phyloP scores from a whole-genome alignment of 164 flowering plant genomes.

The Aristolochia fimbriata region DNA sequence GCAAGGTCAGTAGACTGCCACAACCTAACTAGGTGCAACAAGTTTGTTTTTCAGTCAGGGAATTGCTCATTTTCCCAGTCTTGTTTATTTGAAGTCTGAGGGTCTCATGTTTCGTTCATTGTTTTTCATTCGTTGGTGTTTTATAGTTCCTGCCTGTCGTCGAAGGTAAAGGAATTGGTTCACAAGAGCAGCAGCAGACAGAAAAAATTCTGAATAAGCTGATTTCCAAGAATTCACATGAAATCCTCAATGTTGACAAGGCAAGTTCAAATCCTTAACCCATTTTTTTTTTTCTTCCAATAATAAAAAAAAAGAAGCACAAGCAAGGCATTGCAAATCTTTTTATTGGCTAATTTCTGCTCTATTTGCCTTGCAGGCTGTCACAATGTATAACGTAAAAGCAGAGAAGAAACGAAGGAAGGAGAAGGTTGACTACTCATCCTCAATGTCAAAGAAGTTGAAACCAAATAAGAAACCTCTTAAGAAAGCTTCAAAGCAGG shows the following conservation, averaged over 20 bases:
- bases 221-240: conserved; percentile 69
- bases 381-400: conserved; percentile 28
- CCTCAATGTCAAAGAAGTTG: conserved; percentile 41
- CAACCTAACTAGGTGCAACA: background rate
- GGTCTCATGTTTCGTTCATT: conserved; percentile 1
- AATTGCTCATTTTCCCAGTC: background rate
- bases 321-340: background rate
- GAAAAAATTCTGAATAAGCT: conserved; percentile 75
- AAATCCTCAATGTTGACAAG: conserved; percentile 72
- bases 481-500: conserved; percentile 31
- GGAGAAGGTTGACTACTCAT: conserved; percentile 22
- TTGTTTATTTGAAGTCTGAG: background rate
- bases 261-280: conserved; percentile 17
- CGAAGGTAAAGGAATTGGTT: conserved; percentile 66
- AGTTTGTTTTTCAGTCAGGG: background rate
- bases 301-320: background rate
- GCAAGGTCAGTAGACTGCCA: conserved; percentile 48
- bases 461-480: conserved; percentile 37
- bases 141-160: conserved; percentile 57
- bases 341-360: background rate
- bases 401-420: conserved; percentile 28
- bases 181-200: conserved; percentile 63
- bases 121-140: background rate
- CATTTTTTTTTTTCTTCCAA: background rate
- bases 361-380: conserved; percentile 41